phyloP scores from a whole-genome alignment of 768 basidiomycete species.

The Hericium erinaceus region DNA sequence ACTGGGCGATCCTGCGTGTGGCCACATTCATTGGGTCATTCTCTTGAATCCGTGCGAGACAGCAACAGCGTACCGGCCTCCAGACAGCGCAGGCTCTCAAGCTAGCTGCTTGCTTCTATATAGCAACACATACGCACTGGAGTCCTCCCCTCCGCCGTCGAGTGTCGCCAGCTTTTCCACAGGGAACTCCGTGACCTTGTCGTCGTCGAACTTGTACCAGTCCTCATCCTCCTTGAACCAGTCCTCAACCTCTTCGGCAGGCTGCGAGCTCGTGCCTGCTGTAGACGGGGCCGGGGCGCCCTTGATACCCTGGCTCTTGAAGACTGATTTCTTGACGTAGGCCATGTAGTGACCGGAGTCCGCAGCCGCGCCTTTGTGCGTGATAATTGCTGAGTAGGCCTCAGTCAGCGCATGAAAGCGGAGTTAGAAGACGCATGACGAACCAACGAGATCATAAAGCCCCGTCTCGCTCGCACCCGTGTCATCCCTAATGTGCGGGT shows the following conservation, averaged over 20 bases:
- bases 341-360: conserved; percentile 96
- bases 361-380: conserved; percentile 93
- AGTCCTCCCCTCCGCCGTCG: conserved; percentile 90
- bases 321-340: conserved; percentile 73
- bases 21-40: too few species aligned
- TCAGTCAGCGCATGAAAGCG: neutral
- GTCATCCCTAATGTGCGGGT: conserved; percentile 54
- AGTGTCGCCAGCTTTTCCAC: conserved; percentile 76
- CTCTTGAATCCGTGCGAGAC: too few species aligned
- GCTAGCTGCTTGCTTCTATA: conserved; percentile 57
- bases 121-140: conserved; percentile 80
- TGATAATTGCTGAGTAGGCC: conserved; percentile 63
- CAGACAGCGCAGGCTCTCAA: neutral
- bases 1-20: too few species aligned
- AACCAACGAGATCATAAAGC: conserved; percentile 86
- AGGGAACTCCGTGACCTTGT: conserved; percentile 82
- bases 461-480: conserved; percentile 70
- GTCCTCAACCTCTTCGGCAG: neutral
- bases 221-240: conserved; percentile 46
- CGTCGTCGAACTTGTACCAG: conserved; percentile 97
- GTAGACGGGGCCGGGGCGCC: conserved; percentile 1
- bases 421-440: conserved; percentile 21
- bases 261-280: neutral
- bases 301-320: conserved; percentile 27
- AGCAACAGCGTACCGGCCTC: too few species aligned